These are phyloP conservation scores for Theobroma grandiflorum DNA, from an alignment of 441 rosid species.

Conservation along the genomic window DNA sequence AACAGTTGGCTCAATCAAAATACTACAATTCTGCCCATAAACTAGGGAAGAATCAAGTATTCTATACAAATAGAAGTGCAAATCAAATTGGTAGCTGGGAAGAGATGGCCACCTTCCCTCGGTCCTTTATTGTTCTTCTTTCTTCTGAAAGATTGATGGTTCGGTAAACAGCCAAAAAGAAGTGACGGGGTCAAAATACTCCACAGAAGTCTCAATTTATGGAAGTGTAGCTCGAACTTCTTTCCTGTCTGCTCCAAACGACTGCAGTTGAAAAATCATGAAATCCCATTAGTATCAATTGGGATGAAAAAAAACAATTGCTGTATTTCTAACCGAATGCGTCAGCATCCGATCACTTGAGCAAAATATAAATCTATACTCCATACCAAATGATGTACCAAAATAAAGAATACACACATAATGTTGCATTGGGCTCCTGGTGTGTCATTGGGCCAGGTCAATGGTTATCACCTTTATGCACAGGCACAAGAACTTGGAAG, in stretches of 20 bases:
- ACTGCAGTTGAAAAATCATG: slow-evolving; percentile 51
- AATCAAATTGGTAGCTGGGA: slow-evolving; percentile 22
- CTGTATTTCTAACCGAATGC: not conserved
- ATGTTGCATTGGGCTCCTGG: not conserved
- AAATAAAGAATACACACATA: not conserved
- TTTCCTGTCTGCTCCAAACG: slow-evolving; percentile 90
- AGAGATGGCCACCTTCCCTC: slow-evolving; percentile 30
- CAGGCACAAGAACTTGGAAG: not conserved
- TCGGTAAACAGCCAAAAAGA: slow-evolving; percentile 7
- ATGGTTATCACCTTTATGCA: not conserved
- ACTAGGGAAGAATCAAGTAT: not conserved
- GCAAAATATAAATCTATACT: not conserved
- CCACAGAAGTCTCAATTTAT: slow-evolving; percentile 27
- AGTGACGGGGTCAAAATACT: slow-evolving; percentile 7
- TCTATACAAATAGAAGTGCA: slow-evolving; percentile 32
- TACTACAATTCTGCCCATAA: slow-evolving; percentile 25
- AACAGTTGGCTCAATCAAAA: slow-evolving; percentile 8
- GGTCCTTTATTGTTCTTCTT: slow-evolving; percentile 37
- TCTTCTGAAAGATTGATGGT: slow-evolving; percentile 21
- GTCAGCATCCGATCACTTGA: not conserved
- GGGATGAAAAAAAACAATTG: not conserved
- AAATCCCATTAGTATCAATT: slow-evolving; percentile 5
- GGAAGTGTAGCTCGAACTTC: slow-evolving; percentile 76
- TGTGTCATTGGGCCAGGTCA: not conserved
- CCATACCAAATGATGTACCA: not conserved